Conservation (phyloP, 441 rosid genomes). For the Iberis amara region DNA sequence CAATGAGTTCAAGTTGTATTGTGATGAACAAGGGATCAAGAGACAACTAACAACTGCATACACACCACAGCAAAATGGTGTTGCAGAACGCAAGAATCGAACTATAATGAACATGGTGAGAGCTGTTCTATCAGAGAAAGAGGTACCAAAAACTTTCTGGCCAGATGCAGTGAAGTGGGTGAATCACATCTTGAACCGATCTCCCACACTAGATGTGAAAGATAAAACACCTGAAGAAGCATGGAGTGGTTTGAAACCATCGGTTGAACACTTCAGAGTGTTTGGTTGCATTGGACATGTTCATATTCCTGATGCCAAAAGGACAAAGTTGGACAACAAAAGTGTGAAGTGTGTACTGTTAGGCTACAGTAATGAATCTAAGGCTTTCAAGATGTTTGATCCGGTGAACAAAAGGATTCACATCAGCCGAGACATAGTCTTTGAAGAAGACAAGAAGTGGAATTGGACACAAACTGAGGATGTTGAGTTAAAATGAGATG, state of each 20-base stretch:
- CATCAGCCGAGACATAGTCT: not conserved
- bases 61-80: not conserved
- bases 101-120: not conserved
- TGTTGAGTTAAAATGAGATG: too few species aligned
- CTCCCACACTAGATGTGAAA: not conserved
- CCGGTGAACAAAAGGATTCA: not conserved
- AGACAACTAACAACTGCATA: not conserved
- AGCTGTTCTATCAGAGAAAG: too few species aligned
- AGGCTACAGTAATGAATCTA: not conserved
- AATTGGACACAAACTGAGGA: too few species aligned
- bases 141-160: not conserved
- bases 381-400: not conserved
- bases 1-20: not conserved
- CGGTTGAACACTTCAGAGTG: not conserved
- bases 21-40: not conserved
- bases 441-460: constrained; percentile 15
- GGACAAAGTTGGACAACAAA: not conserved
- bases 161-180: not conserved
- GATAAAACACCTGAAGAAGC: not conserved
- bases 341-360: not conserved
- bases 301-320: not conserved
- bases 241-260: not conserved
- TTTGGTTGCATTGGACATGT: not conserved
- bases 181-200: not conserved
- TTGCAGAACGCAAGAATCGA: not conserved